Evolutionary conservation across 1,284 basidiomycete species (phyloP), one percentile per base, ranked within the genome.

Genomic region (Rhodotorula sp.): DNA sequence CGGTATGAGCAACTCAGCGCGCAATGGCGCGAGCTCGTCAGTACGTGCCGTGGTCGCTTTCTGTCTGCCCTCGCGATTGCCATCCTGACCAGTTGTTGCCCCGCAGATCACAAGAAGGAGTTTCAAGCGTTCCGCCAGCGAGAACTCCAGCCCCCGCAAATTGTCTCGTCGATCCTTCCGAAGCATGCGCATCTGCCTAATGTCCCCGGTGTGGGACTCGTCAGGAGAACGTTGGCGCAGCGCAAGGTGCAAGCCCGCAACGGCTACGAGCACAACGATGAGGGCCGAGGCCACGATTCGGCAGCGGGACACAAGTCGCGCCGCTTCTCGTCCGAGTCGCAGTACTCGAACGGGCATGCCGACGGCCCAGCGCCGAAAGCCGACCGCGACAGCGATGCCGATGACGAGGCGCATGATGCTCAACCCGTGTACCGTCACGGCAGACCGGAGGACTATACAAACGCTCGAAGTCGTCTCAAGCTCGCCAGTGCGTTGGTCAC

Each of bases 391-490:
- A 21, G 26, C 21, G 67, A 55, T 2, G 55, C 55, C 14, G 60
- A 62, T 8, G 60, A 69, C 18, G 48, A 65, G 45, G 31, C 57
- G 5, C 19, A 43, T 7, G 38, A 28, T 5, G 31, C 18, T 10
- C 8, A 23, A 7, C 45, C 45, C 2, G 59, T 45, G 3, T 68
- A 61, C 5, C 38, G 55, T 6, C 74, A 71, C 23, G 65, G 63
- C 3, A 55, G 69, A 3, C 75, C 75, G 1, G 73, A 76, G 47
- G 68, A 75, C 14, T 76, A 76, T 54, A 64, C 57, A 15, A 55
- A 62, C 18, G 75, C 75, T 0, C 59, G 70, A 23, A 66, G 68
- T 50, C 75, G 75, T 49, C 67, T 76, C 26, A 76, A 76, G 65
- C 65, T 73, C 15, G 75, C 75, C 2, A 76, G 74, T 73, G 28